phyloP scores from a whole-genome alignment of 305 asterid species.

The Petunia hybrid region DNA sequence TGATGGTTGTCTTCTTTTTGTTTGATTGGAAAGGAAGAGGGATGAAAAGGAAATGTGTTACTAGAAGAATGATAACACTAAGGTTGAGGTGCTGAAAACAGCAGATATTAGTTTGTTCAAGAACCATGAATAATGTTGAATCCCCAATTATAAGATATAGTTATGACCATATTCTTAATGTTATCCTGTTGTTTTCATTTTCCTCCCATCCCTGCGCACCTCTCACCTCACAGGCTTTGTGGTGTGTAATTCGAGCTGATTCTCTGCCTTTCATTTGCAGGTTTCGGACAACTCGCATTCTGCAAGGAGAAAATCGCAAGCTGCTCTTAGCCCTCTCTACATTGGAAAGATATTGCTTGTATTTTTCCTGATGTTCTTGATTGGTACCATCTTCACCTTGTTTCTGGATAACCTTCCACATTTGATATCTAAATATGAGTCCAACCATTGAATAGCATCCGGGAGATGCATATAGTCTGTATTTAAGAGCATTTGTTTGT shows the following conservation, averaged over 20 bases:
- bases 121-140: neutral
- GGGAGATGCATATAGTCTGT: neutral
- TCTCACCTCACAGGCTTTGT: neutral
- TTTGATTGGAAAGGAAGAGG: neutral
- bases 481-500: neutral
- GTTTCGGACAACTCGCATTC: conserved; percentile 43
- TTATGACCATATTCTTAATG: neutral
- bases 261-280: conserved; percentile 47
- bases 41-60: neutral
- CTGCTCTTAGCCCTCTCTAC: conserved; percentile 51
- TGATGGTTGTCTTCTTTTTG: neutral
- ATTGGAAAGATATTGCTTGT: conserved; percentile 72
- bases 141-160: conserved; percentile 15
- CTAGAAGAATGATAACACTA: conserved; percentile 6
- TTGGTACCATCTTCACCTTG: conserved; percentile 74
- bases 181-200: neutral
- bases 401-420: conserved; percentile 81
- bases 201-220: neutral
- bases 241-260: neutral
- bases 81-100: neutral
- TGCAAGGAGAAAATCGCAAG: conserved; percentile 23
- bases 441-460: conserved; percentile 35
- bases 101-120: neutral
- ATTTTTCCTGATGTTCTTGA: conserved; percentile 61
- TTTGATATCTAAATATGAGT: conserved; percentile 56